Base-by-base conservation (phyloP, 192 early-diverging fungal genomes). In the Backusella westeae region DNA sequence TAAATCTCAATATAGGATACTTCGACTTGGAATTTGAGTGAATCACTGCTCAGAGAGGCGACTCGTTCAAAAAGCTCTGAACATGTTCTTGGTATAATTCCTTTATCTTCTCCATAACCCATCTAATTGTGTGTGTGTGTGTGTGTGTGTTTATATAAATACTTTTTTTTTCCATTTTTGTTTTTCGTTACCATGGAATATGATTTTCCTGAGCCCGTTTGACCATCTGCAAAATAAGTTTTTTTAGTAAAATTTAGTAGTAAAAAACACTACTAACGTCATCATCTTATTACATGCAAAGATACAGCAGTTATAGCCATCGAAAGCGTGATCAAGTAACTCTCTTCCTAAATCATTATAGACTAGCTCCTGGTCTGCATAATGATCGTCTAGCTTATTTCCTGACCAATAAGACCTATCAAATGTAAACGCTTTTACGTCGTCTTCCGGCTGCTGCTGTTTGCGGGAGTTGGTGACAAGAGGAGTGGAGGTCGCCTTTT, bases 1-100 rank as follows among this genome's bases (percentile, higher is more conserved):
- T 96, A 96, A 26, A 97, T 95, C 79, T 98, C 97, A 77, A 97
- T 85, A 83, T 98, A 98, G 7, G 92, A 93, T 26, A 95, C 93
- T 80, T 93, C 90, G 3, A 96, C 94, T 53, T 89, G 82, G 73
- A 85, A 93, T 39, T 87, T 83, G 0, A 84, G 39, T 4, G 65
- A 35, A 34, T 85, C 66, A 69, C 87, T 83, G 1, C 63, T 78
- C 6, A 76, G 81, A 38, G 77, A 49, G 15, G 71, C 59, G 65
- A 95, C 94, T 42, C 87, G 74, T 17, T 85, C 80, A 80, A 98
- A 98, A 19, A 98, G 85, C 38, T 91, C 89, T 42, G 90, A 81
- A 83, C 95, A 94, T 19, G 92, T 90, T 0, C 90, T 86, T 36
- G 97, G 97, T 73, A 96, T 97, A 77, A 98, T 87, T 49, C 97